These are phyloP conservation scores for Galerina sulciceps DNA, from an alignment of 768 basidiomycete genomes.

Conservation along the genomic window DNA sequence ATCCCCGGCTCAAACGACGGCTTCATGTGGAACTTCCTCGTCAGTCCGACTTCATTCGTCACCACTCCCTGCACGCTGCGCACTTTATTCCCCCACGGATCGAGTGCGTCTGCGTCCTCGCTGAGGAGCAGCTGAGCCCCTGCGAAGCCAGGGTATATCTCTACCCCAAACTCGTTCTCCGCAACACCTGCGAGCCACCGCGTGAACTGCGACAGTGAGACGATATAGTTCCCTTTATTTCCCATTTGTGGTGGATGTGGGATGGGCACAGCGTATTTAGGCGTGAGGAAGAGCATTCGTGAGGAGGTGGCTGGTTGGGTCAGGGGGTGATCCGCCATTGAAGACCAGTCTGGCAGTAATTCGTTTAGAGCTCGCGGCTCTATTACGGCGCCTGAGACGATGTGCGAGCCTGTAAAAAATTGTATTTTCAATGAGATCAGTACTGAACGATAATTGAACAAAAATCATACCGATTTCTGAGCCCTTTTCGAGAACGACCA, in stretches of 20 bases:
- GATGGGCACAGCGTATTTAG: conserved; percentile 70
- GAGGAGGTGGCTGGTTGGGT: conserved; percentile 79
- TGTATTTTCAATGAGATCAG: background rate
- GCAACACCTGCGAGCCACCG: conserved; percentile 90
- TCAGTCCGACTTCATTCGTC: conserved; percentile 94
- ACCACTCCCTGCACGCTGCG: conserved; percentile 74
- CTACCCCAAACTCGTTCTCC: conserved; percentile 79
- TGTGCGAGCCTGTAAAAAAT: conserved; percentile 74
- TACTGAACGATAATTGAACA: background rate
- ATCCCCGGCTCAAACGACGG: conserved; percentile 94
- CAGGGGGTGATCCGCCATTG: conserved; percentile 70
- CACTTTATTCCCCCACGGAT: conserved; percentile 46
- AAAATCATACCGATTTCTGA: conserved; percentile 73
- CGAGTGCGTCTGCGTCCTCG: conserved; percentile 47
- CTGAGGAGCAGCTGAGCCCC: conserved; percentile 83
- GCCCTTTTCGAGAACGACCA: conserved; percentile 96
- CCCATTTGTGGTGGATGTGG: conserved; percentile 98
- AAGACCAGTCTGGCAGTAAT: conserved; percentile 85
- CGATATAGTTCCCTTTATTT: conserved; percentile 91
- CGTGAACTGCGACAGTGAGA: conserved; percentile 87
- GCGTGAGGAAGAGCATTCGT: conserved; percentile 85
- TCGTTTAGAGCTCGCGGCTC: conserved; percentile 92
- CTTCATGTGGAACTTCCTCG: conserved; percentile 76
- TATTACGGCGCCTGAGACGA: conserved; percentile 93
- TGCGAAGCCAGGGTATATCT: conserved; percentile 96